phyloP scores from a whole-genome alignment of 768 basidiomycete genomes.

The Tephrocybe sp. region DNA sequence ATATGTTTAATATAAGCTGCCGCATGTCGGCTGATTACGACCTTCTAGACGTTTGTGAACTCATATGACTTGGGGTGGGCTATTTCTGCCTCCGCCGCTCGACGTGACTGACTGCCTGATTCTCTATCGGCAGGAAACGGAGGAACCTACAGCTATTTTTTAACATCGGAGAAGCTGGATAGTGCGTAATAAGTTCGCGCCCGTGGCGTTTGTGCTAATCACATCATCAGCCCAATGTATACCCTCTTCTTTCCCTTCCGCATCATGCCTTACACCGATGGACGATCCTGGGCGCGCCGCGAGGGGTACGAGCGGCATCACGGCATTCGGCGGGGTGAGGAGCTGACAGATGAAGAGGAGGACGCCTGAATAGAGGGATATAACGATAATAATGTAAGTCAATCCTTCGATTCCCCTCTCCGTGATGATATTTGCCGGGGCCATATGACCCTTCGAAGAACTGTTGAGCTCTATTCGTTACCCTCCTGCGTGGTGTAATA shows the following conservation, averaged over 20 bases:
- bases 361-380: conserved; percentile 32
- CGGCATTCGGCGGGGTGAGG: conserved; percentile 74
- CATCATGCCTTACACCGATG: conserved; percentile 82
- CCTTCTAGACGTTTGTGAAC: conserved; percentile 72
- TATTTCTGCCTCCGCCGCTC: not conserved
- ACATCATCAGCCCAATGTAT: conserved; percentile 55
- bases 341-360: conserved; percentile 84
- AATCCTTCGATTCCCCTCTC: not conserved
- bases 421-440: conserved; percentile 79
- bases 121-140: conserved; percentile 35
- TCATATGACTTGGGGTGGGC: conserved; percentile 86
- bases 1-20: not conserved
- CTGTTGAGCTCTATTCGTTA: not conserved
- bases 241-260: conserved; percentile 85
- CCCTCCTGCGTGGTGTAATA: not conserved
- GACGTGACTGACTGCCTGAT: not conserved
- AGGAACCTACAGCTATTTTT: conserved; percentile 85
- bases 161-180: conserved; percentile 77
- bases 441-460: conserved; percentile 75
- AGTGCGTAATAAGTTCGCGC: conserved; percentile 52
- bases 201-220: not conserved
- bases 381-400: not conserved
- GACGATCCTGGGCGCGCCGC: conserved; percentile 74
- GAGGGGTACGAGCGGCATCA: conserved; percentile 61
- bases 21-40: not conserved